A percentile compares a stretch with the other conserved stretches of the same genome.
These are phyloP conservation scores for Amaranthus tricolor DNA, from an alignment of 179 eudicot genomes.

Conservation along the genomic window DNA sequence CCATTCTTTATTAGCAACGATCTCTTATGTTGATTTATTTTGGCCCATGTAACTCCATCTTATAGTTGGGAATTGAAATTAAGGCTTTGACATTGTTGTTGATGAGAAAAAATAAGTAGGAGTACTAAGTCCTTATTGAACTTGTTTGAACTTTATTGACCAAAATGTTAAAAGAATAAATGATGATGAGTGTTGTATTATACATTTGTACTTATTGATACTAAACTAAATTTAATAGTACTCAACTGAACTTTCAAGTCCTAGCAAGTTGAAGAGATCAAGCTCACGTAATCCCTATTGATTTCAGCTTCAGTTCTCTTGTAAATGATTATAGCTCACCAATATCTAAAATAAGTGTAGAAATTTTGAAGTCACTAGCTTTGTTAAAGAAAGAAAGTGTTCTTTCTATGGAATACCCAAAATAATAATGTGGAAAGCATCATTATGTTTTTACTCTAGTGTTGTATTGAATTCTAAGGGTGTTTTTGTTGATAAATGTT, in stretches of 20 bases:
- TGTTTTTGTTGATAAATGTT: constrained; percentile 6
- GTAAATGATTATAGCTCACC: not conserved
- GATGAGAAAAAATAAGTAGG: no score
- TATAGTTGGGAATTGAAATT: no score
- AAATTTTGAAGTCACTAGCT: not conserved
- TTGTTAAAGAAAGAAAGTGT: not conserved
- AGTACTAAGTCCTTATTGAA: not conserved
- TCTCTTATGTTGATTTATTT: no score
- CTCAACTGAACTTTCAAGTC: no score
- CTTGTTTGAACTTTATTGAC: no score
- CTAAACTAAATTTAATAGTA: no score
- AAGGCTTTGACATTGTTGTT: no score
- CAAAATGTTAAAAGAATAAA: not conserved
- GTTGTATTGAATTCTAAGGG: not conserved
- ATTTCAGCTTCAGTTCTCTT: not conserved
- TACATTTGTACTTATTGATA: no score
- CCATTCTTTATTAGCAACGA: no score
- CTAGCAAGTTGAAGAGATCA: no score
- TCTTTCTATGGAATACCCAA: not conserved
- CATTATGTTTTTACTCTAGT: not conserved
- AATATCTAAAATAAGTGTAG: not conserved
- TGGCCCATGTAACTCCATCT: no score
- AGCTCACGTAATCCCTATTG: no score
- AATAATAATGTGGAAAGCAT: constrained; percentile 2
- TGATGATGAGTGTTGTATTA: not conserved